These are phyloP conservation scores for Neurospora sp. DNA, from an alignment of 495 filamentous ascomycete species.

Conservation along the genomic window DNA sequence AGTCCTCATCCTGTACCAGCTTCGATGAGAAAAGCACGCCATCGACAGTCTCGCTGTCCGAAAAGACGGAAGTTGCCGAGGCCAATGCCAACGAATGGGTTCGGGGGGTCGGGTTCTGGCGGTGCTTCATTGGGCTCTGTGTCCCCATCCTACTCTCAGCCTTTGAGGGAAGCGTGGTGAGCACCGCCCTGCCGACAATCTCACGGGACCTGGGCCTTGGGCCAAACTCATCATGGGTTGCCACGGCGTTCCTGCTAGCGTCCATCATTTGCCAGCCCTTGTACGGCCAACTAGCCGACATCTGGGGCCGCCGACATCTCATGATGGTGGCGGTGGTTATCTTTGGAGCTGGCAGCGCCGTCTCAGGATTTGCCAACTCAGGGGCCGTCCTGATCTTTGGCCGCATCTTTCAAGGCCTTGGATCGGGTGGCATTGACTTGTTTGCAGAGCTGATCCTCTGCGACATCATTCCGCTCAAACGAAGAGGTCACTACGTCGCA, in stretches of 20 bases:
- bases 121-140: conserved; percentile 29
- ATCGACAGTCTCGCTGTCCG: conserved; percentile 1
- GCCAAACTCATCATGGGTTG: conserved; percentile 20
- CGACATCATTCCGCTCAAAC: conserved; percentile 62
- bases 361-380: conserved; percentile 26
- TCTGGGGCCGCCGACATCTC: conserved; percentile 39
- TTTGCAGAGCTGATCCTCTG: conserved; percentile 36
- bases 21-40: neutral
- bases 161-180: conserved; percentile 42
- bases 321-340: conserved; percentile 33
- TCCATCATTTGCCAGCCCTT: conserved; percentile 26
- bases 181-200: conserved; percentile 38
- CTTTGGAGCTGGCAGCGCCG: conserved; percentile 32
- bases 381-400: conserved; percentile 59
- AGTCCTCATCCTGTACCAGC: neutral
- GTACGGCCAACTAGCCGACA: conserved; percentile 35
- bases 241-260: conserved; percentile 17
- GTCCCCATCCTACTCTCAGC: conserved; percentile 30
- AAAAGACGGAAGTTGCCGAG: conserved; percentile 2
- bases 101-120: conserved; percentile 27
- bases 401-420: conserved; percentile 67
- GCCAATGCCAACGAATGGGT: conserved; percentile 8
- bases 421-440: conserved; percentile 59
- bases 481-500: conserved; percentile 50
- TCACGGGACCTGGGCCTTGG: conserved; percentile 19